These are phyloP conservation scores for Claviceps arundinis DNA, from an alignment of 2,329 filamentous ascomycete genomes.

Conservation along the genomic window DNA sequence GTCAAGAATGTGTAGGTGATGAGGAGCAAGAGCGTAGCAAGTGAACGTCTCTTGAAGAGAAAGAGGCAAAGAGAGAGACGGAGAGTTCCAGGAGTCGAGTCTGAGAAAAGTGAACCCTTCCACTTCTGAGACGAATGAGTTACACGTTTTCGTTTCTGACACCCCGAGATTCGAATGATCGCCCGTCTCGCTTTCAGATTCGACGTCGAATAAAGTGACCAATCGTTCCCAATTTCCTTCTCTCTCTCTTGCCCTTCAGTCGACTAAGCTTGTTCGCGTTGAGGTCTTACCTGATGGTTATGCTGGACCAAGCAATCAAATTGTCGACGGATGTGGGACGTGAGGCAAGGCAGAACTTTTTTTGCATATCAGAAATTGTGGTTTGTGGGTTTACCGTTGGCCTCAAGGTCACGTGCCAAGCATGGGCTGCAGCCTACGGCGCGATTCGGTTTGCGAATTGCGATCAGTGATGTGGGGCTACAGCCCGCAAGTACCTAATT, in stretches of 20 bases:
- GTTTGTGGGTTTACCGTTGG: constrained; percentile 27
- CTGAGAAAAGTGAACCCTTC: neutral
- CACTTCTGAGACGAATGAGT: neutral
- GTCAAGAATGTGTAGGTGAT: neutral
- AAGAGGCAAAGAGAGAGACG: neutral
- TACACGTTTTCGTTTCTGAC: neutral
- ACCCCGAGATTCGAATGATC: neutral
- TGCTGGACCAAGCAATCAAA: constrained; percentile 35
- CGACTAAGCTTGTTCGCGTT: neutral
- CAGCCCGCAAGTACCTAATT: too few species aligned
- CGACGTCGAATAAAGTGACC: too few species aligned
- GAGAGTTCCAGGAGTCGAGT: neutral
- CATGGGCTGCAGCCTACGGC: neutral
- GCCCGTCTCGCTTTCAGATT: neutral
- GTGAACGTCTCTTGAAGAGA: neutral
- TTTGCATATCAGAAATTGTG: constrained; percentile 21
- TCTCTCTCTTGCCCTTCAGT: neutral
- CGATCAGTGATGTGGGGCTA: neutral
- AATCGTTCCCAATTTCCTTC: neutral
- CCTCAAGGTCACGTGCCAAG: constrained; percentile 18
- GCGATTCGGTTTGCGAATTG: too few species aligned
- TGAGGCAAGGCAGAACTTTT: constrained; percentile 21
- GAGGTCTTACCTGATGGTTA: constrained; percentile 34
- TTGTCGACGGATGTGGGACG: constrained; percentile 24
- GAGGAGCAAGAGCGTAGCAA: neutral